Evolutionary conservation across 768 basidiomycete genomes (phyloP).

Genomic region (Kwoniella sp.): DNA sequence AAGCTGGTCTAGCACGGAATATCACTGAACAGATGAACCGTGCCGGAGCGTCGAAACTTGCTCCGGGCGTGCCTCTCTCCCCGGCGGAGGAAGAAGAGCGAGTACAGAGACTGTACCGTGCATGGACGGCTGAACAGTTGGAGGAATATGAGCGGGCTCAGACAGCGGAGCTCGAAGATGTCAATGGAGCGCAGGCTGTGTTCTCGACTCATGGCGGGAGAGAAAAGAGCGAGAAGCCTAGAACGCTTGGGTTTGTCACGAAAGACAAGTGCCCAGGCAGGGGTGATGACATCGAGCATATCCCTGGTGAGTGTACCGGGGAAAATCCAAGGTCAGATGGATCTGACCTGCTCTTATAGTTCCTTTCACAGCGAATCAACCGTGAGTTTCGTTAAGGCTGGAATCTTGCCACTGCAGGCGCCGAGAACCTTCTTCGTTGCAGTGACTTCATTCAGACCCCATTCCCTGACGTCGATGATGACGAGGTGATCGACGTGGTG

Average conservation of each 20-base stretch:
- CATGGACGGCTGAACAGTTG: conserved; percentile 27
- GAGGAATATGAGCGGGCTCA: conserved; percentile 19
- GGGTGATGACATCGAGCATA: conserved; percentile 48
- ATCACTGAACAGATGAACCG: conserved; percentile 35
- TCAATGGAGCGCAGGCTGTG: conserved; percentile 3
- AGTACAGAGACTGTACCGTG: conserved; percentile 12
- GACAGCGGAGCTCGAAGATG: not conserved
- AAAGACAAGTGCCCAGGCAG: conserved; percentile 33
- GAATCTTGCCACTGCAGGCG: too few relatives aligned
- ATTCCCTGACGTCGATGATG: conserved; percentile 31
- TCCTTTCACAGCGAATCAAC: conserved; percentile 20
- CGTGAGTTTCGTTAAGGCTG: conserved; percentile 24
- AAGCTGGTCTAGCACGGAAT: conserved; percentile 29
- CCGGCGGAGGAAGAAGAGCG: conserved; percentile 19
- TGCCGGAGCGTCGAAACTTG: conserved; percentile 32
- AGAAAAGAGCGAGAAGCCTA: conserved; percentile 10
- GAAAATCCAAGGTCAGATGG: not conserved
- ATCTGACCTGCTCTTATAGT: conserved; percentile 16
- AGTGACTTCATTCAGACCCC: conserved; percentile 43
- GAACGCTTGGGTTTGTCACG: conserved; percentile 36
- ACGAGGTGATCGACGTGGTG: conserved; percentile 41
- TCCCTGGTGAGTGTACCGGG: conserved; percentile 30
- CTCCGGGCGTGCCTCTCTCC: not conserved
- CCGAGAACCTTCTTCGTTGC: not conserved
- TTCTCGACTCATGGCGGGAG: too few relatives aligned